Conservation (phyloP, 139 green algal genomes). For the Tetraselmis chui region DNA sequence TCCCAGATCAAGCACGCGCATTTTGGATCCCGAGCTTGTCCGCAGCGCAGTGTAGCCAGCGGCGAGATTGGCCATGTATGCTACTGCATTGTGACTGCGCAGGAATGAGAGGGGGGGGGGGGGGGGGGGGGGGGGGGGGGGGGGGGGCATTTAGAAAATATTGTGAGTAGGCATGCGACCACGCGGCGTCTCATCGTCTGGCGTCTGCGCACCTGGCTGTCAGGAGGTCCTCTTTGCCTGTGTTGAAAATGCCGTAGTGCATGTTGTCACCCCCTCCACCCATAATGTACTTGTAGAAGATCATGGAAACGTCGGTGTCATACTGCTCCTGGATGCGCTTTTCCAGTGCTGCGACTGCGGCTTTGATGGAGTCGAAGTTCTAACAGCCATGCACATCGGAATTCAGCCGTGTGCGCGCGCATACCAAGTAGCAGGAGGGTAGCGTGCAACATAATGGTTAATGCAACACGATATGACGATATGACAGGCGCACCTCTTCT, state of each 20-base stretch:
- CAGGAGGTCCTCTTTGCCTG: background rate
- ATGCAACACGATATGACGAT: too few species aligned
- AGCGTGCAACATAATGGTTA: too few species aligned
- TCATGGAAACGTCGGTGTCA: conserved; percentile 13
- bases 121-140: too few species aligned
- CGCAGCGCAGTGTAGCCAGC: background rate
- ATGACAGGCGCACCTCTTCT: background rate
- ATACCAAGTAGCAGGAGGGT: too few species aligned
- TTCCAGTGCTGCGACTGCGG: background rate
- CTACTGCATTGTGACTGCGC: background rate
- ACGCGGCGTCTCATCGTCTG: too few species aligned
- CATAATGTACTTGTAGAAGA: conserved; percentile 17
- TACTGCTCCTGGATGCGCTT: conserved; percentile 13
- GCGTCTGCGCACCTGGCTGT: background rate
- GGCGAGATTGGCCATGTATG: background rate
- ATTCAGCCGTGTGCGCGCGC: too few species aligned
- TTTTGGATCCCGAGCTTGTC: background rate
- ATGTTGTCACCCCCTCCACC: conserved; percentile 16
- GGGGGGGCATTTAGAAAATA: too few species aligned
- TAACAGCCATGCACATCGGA: too few species aligned
- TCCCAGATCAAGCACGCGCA: background rate
- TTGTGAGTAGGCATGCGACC: too few species aligned
- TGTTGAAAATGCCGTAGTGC: conserved; percentile 18
- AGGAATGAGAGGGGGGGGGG: too few species aligned
- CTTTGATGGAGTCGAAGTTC: background rate